Percentiles rank a stretch among this genome's conserved stretches.
Evolutionary conservation across 495 filamentous ascomycete species (phyloP).

Genomic region (Lasiosphaeria ovina): DNA sequence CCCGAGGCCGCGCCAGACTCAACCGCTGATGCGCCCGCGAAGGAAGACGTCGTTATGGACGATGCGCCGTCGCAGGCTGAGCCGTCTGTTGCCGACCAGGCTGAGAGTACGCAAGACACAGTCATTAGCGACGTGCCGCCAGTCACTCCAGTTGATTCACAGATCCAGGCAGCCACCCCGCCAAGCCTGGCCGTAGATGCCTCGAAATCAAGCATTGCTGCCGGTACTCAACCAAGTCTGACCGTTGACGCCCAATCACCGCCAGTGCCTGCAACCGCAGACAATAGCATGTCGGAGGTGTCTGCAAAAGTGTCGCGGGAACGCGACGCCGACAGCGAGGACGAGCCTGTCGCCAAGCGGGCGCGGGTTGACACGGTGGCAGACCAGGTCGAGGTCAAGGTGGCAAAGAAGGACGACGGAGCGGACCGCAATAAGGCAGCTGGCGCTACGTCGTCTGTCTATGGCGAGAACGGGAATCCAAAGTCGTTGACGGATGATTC

Average conservation of each 20-base stretch:
- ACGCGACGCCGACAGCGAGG: conserved; percentile 66
- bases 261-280: conserved; percentile 22
- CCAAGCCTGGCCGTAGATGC: background rate
- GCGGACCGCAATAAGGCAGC: conserved; percentile 23
- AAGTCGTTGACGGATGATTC: conserved; percentile 26
- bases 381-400: conserved; percentile 31
- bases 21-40: background rate
- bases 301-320: conserved; percentile 57
- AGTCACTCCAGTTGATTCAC: conserved; percentile 26
- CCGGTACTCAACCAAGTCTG: conserved; percentile 10
- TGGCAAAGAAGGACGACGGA: conserved; percentile 8
- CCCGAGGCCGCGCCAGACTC: no score
- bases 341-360: conserved; percentile 77
- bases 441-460: conserved; percentile 6
- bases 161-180: conserved; percentile 10
- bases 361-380: conserved; percentile 48
- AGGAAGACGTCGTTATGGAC: conserved; percentile 35
- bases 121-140: conserved; percentile 21
- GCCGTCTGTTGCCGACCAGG: conserved; percentile 10
- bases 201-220: background rate
- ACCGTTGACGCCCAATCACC: conserved; percentile 6
- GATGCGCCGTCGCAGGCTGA: conserved; percentile 15
- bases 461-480: conserved; percentile 12
- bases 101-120: conserved; percentile 31
- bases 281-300: conserved; percentile 39